phyloP scores from a whole-genome alignment of 2,329 filamentous ascomycete species.

The Blastomyces silverae region DNA sequence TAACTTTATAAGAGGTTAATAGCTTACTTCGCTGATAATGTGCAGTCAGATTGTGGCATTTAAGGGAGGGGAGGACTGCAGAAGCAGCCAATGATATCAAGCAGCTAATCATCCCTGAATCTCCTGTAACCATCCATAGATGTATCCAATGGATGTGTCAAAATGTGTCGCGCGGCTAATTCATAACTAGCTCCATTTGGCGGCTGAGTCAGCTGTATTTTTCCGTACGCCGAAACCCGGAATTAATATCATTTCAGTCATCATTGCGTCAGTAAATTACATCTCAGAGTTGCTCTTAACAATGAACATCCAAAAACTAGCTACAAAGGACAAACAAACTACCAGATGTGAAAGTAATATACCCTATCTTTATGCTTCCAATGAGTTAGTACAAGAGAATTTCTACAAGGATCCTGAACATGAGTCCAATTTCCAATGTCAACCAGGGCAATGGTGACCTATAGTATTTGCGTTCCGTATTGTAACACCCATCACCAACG shows the following conservation, averaged over 20 bases:
- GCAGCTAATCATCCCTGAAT: no score
- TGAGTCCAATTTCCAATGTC: no score
- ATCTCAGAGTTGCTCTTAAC: not conserved
- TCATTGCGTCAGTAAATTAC: not conserved
- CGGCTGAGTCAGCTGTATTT: not conserved
- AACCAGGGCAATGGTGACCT: no score
- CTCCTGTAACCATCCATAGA: no score
- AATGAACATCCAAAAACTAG: not conserved
- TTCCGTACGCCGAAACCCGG: not conserved
- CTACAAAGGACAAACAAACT: not conserved
- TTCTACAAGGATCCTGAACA: not conserved
- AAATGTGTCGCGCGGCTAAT: constrained; percentile 5
- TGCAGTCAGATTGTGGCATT: no score
- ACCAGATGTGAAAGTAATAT: not conserved
- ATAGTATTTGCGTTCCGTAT: not conserved
- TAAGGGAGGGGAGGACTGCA: no score
- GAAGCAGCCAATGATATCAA: no score
- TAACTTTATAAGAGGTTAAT: no score
- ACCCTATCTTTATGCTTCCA: not conserved
- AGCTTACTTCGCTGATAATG: no score
- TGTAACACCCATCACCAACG: not conserved
- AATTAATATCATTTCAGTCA: not conserved
- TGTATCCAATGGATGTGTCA: no score
- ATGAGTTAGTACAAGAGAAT: not conserved
- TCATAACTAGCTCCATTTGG: not conserved